These are phyloP conservation scores for Ophiocordyceps unilateralis DNA, from an alignment of 2,329 filamentous ascomycete species.

Conservation along the genomic window DNA sequence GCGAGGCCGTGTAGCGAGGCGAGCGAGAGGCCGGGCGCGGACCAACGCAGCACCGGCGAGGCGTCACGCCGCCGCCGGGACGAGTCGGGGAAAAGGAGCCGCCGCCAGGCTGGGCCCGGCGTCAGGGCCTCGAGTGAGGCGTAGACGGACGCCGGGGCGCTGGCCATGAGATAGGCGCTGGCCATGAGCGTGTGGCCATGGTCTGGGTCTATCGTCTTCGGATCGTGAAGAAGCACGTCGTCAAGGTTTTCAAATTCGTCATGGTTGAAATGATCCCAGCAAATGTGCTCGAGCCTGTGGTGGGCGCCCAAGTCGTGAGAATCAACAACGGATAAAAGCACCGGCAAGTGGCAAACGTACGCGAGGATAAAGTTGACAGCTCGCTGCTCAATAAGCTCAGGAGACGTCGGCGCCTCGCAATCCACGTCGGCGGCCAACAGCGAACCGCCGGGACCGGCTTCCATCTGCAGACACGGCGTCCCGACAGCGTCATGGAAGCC, in stretches of 20 bases:
- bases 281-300: constrained; percentile 31
- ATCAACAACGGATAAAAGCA: neutral
- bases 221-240: constrained; percentile 14
- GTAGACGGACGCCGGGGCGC: constrained; percentile 19
- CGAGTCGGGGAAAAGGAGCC: constrained; percentile 6
- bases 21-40: constrained; percentile 22
- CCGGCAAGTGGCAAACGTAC: constrained; percentile 19
- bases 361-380: constrained; percentile 36
- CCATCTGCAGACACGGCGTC: neutral
- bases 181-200: constrained; percentile 28
- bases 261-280: constrained; percentile 30
- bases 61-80: neutral
- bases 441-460: neutral
- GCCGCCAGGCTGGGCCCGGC: neutral
- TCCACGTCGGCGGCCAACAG: neutral
- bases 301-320: neutral
- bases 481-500: constrained; percentile 1
- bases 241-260: constrained; percentile 13
- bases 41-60: constrained; percentile 16
- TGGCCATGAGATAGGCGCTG: constrained; percentile 21
- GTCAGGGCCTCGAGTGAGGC: constrained; percentile 5
- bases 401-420: constrained; percentile 13
- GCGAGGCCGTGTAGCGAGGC: constrained; percentile 26
- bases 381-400: constrained; percentile 22
- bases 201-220: constrained; percentile 7